A percentile compares a stretch with the other conserved stretches of the same genome.
Evolutionary conservation across 176 grass and related monocot species (phyloP).

Genomic region (Chrysopogon serrulatus): DNA sequence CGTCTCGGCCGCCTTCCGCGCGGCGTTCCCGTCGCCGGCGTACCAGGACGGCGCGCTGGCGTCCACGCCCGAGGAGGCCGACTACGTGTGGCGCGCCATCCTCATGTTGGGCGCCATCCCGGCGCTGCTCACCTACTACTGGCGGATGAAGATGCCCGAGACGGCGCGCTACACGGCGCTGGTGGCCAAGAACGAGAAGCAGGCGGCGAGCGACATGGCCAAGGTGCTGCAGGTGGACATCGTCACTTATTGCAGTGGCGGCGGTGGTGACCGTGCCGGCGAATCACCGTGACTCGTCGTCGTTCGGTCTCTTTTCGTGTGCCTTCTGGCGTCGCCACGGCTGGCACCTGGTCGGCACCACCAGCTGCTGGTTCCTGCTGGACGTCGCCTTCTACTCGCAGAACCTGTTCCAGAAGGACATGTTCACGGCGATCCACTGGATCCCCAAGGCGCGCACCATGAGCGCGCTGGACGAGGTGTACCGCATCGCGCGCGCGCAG

Average conservation of each 20-base stretch:
- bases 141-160: conserved; percentile 58
- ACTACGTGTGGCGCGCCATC: conserved; percentile 55
- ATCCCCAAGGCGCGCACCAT: background rate
- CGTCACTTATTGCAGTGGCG: no score
- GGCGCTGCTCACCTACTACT: conserved; percentile 46
- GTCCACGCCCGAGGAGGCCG: background rate
- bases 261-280: no score
- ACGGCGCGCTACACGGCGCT: conserved; percentile 65
- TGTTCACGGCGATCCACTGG: conserved; percentile 50
- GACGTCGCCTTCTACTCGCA: conserved; percentile 89
- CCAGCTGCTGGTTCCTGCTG: conserved; percentile 51
- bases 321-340: conserved; percentile 28
- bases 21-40: no score
- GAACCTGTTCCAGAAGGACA: conserved; percentile 95
- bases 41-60: no score
- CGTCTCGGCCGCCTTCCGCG: no score
- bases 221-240: conserved; percentile 33
- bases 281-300: no score
- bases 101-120: conserved; percentile 59
- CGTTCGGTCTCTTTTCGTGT: background rate
- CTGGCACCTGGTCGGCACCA: conserved; percentile 23
- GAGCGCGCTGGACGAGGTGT: conserved; percentile 31
- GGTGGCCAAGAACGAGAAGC: conserved; percentile 29
- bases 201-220: conserved; percentile 32
- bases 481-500: background rate